Evolutionary conservation across 1,284 basidiomycete species (phyloP).

Genomic region (Malassezia furfur): DNA sequence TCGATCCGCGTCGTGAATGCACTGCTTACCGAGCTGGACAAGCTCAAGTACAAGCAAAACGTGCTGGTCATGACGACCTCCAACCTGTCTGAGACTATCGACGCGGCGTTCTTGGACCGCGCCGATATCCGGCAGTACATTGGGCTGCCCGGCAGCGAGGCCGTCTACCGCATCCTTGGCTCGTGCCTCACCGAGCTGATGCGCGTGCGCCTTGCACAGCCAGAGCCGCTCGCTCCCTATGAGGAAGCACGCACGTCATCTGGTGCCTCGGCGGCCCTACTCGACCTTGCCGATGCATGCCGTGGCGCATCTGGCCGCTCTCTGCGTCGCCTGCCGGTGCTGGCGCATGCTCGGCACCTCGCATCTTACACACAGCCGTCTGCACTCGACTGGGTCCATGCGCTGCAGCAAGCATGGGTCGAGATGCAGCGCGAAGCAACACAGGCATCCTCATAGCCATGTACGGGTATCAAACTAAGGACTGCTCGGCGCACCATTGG

Average conservation of each 20-base stretch:
- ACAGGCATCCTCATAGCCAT: background rate
- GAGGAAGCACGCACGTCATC: background rate
- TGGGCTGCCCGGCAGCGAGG: constrained; percentile 75
- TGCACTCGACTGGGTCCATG: constrained; percentile 6
- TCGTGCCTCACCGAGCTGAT: constrained; percentile 74
- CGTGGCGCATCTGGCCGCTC: constrained; percentile 82
- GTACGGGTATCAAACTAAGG: background rate
- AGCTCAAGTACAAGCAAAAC: constrained; percentile 82
- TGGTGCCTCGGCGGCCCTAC: constrained; percentile 50
- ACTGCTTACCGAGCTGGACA: constrained; percentile 89
- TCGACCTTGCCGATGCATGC: constrained; percentile 62
- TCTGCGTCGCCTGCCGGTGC: constrained; percentile 75
- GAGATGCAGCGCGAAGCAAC: constrained; percentile 1
- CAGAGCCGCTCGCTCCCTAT: background rate
- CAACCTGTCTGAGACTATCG: constrained; percentile 87
- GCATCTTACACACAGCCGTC: background rate
- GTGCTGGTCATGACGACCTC: constrained; percentile 93
- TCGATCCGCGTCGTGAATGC: constrained; percentile 95
- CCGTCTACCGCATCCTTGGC: constrained; percentile 85
- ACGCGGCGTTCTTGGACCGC: constrained; percentile 88
- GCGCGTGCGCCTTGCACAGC: constrained; percentile 59
- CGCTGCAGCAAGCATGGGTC: constrained; percentile 2
- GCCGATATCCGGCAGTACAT: constrained; percentile 94
- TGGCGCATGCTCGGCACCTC: constrained; percentile 71
- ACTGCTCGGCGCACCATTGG: background rate